A percentile compares a stretch with the other conserved stretches of the same genome.
These are phyloP conservation scores for Cyclocybe cylindracea DNA, from an alignment of 768 basidiomycete species.

Conservation along the genomic window DNA sequence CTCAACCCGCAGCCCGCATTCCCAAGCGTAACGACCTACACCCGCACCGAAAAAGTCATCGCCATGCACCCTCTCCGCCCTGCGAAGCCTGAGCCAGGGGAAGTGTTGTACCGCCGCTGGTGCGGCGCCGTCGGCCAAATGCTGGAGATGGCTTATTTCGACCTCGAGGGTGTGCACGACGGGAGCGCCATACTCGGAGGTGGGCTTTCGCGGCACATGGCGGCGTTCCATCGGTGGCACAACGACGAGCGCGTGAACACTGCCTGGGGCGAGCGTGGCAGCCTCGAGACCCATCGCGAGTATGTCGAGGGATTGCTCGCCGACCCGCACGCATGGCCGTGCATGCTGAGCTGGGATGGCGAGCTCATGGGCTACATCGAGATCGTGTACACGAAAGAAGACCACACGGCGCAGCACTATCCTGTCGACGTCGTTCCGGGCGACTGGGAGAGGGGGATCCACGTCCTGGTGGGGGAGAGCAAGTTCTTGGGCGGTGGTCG, in stretches of 20 bases:
- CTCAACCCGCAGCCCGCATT: constrained; percentile 28
- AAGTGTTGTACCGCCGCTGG: constrained; percentile 43
- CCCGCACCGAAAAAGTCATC: constrained; percentile 46
- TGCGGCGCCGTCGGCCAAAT: constrained; percentile 31
- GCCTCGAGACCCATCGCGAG: constrained; percentile 41
- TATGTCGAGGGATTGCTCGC: constrained; percentile 36
- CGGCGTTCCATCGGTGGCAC: constrained; percentile 49
- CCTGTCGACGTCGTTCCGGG: constrained; percentile 20
- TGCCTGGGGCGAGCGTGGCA: constrained; percentile 47
- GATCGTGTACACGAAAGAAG: constrained; percentile 46
- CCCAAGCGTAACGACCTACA: constrained; percentile 41
- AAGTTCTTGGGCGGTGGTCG: constrained; percentile 44
- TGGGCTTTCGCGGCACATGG: constrained; percentile 35
- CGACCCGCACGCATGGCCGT: constrained; percentile 38
- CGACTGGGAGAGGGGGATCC: constrained; percentile 37
- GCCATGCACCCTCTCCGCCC: constrained; percentile 54
- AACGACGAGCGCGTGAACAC: constrained; percentile 46
- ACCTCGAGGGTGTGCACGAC: constrained; percentile 27
- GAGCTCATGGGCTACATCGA: constrained; percentile 46
- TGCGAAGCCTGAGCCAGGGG: constrained; percentile 40
- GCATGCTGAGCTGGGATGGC: constrained; percentile 51
- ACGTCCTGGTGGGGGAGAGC: constrained; percentile 47
- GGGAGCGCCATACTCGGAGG: constrained; percentile 2
- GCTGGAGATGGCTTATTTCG: constrained; percentile 33
- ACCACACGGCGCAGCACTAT: constrained; percentile 32